These are phyloP conservation scores for Stramenopiles sp. DNA, from an alignment of 352 stramenopile genomes.

Conservation along the genomic window DNA sequence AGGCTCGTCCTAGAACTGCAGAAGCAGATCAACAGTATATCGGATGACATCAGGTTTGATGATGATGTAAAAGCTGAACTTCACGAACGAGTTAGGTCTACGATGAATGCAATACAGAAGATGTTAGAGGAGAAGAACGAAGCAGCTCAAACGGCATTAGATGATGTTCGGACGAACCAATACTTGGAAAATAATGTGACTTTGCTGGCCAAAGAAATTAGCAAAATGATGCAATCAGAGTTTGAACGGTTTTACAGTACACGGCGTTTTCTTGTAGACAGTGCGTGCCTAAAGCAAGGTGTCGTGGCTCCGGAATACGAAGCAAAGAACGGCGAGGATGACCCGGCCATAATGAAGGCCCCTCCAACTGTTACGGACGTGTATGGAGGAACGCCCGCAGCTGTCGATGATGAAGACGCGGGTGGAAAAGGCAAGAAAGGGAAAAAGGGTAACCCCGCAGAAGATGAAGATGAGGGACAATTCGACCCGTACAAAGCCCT, in stretches of 20 bases:
- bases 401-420: background rate
- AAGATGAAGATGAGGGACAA: background rate
- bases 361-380: background rate
- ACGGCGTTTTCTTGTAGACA: background rate
- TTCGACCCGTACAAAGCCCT: background rate
- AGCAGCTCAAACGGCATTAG: background rate
- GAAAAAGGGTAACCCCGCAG: background rate
- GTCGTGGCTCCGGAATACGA: background rate
- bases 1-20: background rate
- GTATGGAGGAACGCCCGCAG: background rate
- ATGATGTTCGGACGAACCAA: background rate
- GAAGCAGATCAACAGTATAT: background rate
- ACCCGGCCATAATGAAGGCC: background rate
- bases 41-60: background rate
- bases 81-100: background rate
- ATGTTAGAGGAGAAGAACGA: background rate
- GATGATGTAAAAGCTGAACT: conserved; percentile 6
- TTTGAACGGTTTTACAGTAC: background rate
- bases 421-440: background rate
- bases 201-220: background rate
- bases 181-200: background rate
- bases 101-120: background rate
- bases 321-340: background rate
- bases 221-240: background rate
- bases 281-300: background rate